Base-by-base conservation (phyloP, 164 flowering plant species). In the Sedum album region DNA sequence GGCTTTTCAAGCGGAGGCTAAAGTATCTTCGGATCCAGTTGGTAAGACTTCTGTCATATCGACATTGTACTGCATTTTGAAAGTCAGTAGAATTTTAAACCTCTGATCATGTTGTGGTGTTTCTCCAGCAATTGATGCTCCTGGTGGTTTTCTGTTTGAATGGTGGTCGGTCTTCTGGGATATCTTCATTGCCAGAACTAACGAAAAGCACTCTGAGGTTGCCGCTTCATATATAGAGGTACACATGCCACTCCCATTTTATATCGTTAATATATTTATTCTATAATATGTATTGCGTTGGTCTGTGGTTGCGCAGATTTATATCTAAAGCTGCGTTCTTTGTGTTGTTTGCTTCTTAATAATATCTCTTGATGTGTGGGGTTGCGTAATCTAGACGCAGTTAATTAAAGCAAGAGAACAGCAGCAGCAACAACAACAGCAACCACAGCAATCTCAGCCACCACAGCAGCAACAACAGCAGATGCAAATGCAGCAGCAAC, bases 141-240 rank as follows among this genome's bases (percentile, higher is more conserved):
- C 91, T 33, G 91, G 91, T 31, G 91, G 91, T 31, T 86, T 86
- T 76, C 80, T 86, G 13, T 86, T 86, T 62, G 90, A 86, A 65
- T 86, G 90, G 90, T 86, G 90, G 90, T 86, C 90, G 2, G 90
- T 86, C 28, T 86, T 86, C 73, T 86, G 90, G 90, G 90, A 86
- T 72, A 86, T 86, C 66, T 86, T 86, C 46, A 86, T 86, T 72
- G 88, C 91, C 26, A 80, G 91, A 72, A 84, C 87, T 4, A 86
- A 86, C 74, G 91, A 84, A 75, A 86, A 86, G 74, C 91, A 86
- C 72, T 86, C 91, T 15, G 91, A 86, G 64, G 91, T 85, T 69
- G 91, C 91, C 72, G 88, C 91, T 33, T 86, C 91, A 11, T 86
- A 84, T 49, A 85, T 86, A 66, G 91, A 86, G 88, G 91, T 86